Evolutionary conservation across 2,329 filamentous ascomycete genomes (phyloP), one percentile per base, ranked within the genome.

Genomic region (Lachnellula willkommii): DNA sequence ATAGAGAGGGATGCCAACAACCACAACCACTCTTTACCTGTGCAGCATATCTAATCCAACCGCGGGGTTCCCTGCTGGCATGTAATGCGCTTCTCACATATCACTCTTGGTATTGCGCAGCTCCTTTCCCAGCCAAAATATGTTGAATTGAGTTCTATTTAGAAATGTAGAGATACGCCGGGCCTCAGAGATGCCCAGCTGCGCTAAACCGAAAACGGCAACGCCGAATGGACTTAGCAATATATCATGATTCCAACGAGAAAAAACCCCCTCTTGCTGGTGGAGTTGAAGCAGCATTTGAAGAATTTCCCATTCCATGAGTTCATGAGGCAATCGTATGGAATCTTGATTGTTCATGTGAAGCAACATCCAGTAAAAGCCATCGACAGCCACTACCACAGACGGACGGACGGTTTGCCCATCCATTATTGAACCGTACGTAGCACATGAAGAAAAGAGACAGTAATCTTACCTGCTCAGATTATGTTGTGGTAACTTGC

Each of bases 121-220:
- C 61, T 60, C 59, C 55, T 20, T 57, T 59, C 50, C 55, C 58
- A 26, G 52, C 61, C 60, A 56, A 59, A 58, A 60, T 64, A 55
- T 53, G 45, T 54, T 52, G 60, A 43, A 63, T 61, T 60, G 61
- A 61, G 63, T 66, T 67, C 66, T 66, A 68, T 64, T 60, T 57
- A 63, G 56, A 60, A 57, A 45, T 47, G 54, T 36, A 57, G 47
- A 54, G 60, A 61, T 55, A 22, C 45, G 24, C 45, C 9, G 17
- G 42, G 22, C 42, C 42, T 45, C 42, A 45, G 35, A 32, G 28
- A 15, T 28, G 22, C 45, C 45, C 45, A 24, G 45, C 1, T 26
- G 12, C 45, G 45, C 45, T 47, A 47, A 32, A 32, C 28, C 28
- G 9, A 3, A 32, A 11, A 24, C 45, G 45, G 45, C 22, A 28